Evolutionary conservation across 768 basidiomycete genomes (phyloP).

Genomic region (Panaeolus papilionaceus): DNA sequence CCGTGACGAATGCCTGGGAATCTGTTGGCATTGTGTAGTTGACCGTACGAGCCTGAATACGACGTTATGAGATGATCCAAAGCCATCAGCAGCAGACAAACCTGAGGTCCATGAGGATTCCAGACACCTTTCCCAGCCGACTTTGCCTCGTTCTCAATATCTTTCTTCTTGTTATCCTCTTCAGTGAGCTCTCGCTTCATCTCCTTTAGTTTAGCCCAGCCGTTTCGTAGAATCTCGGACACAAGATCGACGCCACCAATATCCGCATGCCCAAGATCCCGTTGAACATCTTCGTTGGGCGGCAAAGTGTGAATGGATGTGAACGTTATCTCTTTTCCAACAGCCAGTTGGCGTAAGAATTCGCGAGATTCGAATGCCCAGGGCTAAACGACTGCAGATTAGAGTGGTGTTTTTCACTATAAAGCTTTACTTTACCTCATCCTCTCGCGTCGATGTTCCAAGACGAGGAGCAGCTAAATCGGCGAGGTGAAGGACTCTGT

Average conservation of each 20-base stretch:
- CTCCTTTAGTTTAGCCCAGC: slow-evolving; percentile 96
- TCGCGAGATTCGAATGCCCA: slow-evolving; percentile 96
- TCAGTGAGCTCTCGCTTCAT: slow-evolving; percentile 83
- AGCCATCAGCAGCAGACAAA: slow-evolving; percentile 29
- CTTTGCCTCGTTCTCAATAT: slow-evolving; percentile 80
- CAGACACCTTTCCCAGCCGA: slow-evolving; percentile 81
- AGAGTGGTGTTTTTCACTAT: neutral
- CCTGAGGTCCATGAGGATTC: slow-evolving; percentile 83
- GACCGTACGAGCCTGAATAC: slow-evolving; percentile 67
- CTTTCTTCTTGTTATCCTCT: slow-evolving; percentile 73
- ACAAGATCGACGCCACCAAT: slow-evolving; percentile 76
- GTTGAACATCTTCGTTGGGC: slow-evolving; percentile 73
- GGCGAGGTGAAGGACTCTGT: slow-evolving; percentile 87
- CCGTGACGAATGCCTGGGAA: slow-evolving; percentile 84
- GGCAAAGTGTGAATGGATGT: slow-evolving; percentile 81
- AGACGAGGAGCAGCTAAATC: slow-evolving; percentile 86
- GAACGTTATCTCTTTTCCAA: slow-evolving; percentile 93
- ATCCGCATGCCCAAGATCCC: slow-evolving; percentile 82
- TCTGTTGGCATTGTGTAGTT: slow-evolving; percentile 90
- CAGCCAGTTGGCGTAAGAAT: slow-evolving; percentile 81
- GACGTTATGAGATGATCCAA: slow-evolving; percentile 11
- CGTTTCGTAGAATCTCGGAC: slow-evolving; percentile 79
- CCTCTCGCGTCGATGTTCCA: slow-evolving; percentile 83
- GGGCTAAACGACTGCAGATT: slow-evolving; percentile 51
- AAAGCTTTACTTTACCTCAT: slow-evolving; percentile 65